Evolutionary conservation across 495 filamentous ascomycete genomes (phyloP).

Genomic region (Penicillium soppii): DNA sequence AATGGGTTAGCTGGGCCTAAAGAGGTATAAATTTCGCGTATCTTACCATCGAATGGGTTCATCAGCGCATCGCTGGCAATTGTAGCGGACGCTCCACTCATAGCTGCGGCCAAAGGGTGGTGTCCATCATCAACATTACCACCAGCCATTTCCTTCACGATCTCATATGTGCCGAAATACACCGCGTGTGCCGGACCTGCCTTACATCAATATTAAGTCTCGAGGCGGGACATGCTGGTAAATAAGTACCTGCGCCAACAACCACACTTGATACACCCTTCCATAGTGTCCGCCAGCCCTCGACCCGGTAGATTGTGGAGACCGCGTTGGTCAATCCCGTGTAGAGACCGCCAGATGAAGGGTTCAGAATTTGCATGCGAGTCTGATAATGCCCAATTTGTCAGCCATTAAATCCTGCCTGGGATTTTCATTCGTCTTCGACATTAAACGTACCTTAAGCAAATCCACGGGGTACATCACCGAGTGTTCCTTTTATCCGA

Average conservation of each 20-base stretch:
- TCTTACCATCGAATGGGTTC: conserved; percentile 97
- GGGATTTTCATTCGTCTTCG: neutral
- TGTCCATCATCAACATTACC: conserved; percentile 86
- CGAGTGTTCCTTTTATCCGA: conserved; percentile 65
- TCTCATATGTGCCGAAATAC: conserved; percentile 97
- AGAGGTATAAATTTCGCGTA: neutral
- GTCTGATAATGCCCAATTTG: conserved; percentile 57
- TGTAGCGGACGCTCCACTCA: conserved; percentile 89
- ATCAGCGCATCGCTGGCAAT: conserved; percentile 97
- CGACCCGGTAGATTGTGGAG: conserved; percentile 82
- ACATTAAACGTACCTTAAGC: conserved; percentile 71
- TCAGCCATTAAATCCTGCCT: conserved; percentile 6
- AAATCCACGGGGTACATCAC: conserved; percentile 99
- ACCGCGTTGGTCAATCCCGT: conserved; percentile 90
- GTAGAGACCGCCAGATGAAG: conserved; percentile 81
- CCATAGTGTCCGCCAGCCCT: conserved; percentile 91
- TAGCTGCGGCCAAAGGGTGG: conserved; percentile 89
- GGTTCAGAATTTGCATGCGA: conserved; percentile 94
- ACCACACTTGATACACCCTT: conserved; percentile 95
- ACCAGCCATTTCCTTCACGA: conserved; percentile 92
- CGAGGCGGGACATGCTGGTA: neutral
- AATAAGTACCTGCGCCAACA: conserved; percentile 76
- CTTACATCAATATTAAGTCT: conserved; percentile 25
- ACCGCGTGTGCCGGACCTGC: conserved; percentile 96
- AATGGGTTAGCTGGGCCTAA: conserved; percentile 12